These are phyloP conservation scores for Schizonepeta tenuifolia DNA, from an alignment of 257 asterid species.

Conservation along the genomic window DNA sequence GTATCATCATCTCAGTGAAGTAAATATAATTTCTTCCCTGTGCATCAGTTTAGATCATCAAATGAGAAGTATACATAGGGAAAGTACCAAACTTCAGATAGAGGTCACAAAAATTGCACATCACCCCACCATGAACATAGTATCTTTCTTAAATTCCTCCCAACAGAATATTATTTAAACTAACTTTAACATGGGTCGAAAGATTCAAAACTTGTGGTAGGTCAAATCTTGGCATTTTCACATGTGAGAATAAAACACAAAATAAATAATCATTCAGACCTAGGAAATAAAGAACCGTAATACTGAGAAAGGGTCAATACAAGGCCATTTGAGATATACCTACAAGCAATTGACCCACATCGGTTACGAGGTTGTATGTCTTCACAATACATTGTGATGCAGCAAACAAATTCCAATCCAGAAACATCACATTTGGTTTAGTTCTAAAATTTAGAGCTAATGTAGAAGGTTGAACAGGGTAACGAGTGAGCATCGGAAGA, in stretches of 20 bases:
- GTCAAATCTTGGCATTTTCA: not conserved
- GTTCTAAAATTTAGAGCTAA: not conserved
- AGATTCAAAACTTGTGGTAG: not conserved
- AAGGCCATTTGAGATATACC: not conserved
- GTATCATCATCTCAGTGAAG: not conserved
- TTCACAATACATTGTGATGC: not conserved
- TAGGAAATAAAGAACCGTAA: not conserved
- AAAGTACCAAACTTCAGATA: not conserved
- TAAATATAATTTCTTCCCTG: not conserved
- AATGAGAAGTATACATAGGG: not conserved
- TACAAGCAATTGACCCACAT: conserved; percentile 2
- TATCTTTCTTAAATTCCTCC: not conserved
- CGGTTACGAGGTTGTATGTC: not conserved
- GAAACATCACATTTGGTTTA: not conserved
- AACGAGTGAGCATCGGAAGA: conserved; percentile 7
- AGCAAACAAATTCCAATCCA: not conserved
- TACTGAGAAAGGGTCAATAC: not conserved
- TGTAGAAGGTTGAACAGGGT: not conserved
- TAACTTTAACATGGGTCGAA: not conserved
- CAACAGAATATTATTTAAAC: not conserved
- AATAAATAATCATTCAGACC: not conserved
- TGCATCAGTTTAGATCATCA: not conserved
- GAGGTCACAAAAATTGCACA: not conserved
- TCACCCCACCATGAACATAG: not conserved
- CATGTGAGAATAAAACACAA: not conserved